These are phyloP conservation scores for Apophysomyces ossiformis DNA, from an alignment of 371 early-diverging fungal genomes.

Conservation along the genomic window DNA sequence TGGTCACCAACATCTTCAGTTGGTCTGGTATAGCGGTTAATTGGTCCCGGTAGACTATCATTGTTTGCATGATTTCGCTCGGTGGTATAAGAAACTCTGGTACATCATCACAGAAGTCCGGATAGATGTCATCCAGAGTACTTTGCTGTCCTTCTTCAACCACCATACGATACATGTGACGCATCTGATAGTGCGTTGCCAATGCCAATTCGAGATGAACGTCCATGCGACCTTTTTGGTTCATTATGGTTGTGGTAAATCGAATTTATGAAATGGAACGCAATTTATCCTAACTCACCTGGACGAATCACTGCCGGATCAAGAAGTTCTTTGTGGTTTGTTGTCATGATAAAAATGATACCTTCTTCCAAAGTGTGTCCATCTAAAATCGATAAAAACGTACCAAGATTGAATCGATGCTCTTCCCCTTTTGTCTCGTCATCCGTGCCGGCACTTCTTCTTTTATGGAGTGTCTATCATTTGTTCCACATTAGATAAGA, in stretches of 20 bases:
- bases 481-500: too few relatives aligned
- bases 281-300: conserved; percentile 31
- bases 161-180: conserved; percentile 56
- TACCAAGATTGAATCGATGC: conserved; percentile 66
- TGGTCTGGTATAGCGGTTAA: conserved; percentile 22
- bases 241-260: background rate
- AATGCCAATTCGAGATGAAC: conserved; percentile 74
- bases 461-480: background rate
- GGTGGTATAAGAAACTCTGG: conserved; percentile 47
- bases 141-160: conserved; percentile 33
- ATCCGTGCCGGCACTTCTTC: conserved; percentile 17
- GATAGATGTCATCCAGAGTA: conserved; percentile 33
- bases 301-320: conserved; percentile 89
- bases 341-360: conserved; percentile 84
- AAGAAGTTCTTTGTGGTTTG: conserved; percentile 81
- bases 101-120: conserved; percentile 29
- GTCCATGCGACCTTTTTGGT: conserved; percentile 72
- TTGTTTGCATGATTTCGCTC: conserved; percentile 49
- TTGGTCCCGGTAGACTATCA: conserved; percentile 38
- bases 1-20: conserved; percentile 18
- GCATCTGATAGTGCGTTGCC: conserved; percentile 62
- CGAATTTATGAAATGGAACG: too few relatives aligned
- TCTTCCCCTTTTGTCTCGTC: conserved; percentile 28
- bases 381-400: conserved; percentile 82
- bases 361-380: conserved; percentile 82